Evolutionary conservation across 768 basidiomycete genomes (phyloP).

Genomic region (Panaeolus papilionaceus): DNA sequence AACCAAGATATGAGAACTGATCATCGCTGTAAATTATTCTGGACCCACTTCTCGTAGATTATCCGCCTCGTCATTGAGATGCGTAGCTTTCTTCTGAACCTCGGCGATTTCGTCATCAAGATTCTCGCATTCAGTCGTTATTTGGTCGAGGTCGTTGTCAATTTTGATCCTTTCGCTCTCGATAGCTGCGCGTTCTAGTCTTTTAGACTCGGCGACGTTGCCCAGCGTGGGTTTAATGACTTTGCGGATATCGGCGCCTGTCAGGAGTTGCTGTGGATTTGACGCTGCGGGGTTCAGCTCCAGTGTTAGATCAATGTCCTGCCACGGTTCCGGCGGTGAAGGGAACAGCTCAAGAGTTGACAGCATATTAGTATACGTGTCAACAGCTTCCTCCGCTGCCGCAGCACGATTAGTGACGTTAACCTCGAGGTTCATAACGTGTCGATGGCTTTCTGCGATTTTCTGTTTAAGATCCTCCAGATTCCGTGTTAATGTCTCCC

Average conservation of each 20-base stretch:
- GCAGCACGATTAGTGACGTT: conserved; percentile 79
- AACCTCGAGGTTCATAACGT: conserved; percentile 83
- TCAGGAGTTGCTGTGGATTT: conserved; percentile 70
- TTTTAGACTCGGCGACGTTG: conserved; percentile 71
- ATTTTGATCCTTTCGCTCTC: conserved; percentile 82
- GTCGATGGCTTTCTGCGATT: conserved; percentile 73
- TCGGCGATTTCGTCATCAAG: conserved; percentile 79
- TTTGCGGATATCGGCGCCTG: conserved; percentile 73
- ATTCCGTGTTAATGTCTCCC: conserved; percentile 75
- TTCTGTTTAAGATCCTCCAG: conserved; percentile 81
- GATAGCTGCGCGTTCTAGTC: conserved; percentile 69
- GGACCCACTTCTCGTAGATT: conserved; percentile 75
- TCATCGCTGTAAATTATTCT: background rate
- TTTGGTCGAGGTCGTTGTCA: conserved; percentile 83
- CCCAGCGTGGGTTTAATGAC: conserved; percentile 80
- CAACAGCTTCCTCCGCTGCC: conserved; percentile 82
- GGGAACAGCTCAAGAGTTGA: conserved; percentile 81
- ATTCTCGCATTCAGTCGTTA: conserved; percentile 80
- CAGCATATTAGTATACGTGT: conserved; percentile 77
- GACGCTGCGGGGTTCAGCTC: conserved; percentile 82
- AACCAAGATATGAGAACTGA: conserved; percentile 18
- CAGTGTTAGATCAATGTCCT: conserved; percentile 77
- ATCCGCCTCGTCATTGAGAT: conserved; percentile 77
- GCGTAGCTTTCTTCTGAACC: conserved; percentile 74
- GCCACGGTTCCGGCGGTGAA: conserved; percentile 71